Base-by-base conservation (phyloP, 345 rosid genomes). In the Acer yangbiense region DNA sequence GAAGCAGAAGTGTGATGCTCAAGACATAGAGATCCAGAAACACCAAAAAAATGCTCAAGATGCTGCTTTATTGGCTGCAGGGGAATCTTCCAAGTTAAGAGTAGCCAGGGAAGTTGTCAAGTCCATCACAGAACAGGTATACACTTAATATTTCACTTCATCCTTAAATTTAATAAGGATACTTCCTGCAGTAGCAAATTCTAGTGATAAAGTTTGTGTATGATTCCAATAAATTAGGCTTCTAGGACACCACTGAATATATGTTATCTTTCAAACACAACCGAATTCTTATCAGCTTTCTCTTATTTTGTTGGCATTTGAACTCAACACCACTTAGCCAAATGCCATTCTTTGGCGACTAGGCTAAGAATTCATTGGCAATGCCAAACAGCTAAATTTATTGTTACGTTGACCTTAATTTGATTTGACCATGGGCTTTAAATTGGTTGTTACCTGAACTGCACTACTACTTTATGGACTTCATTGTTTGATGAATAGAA, bases 1-100 rank as follows among this genome's bases (percentile, higher is more conserved):
- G 80, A 96, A 88, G 86, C 86, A 87, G 54, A 94, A 85, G 76
- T 88, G 86, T 75, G 91, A 94, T 72, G 76, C 69, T 68, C 97
- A 94, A 87, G 90, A 89, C 17, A 13, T n/a, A 27, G 93, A 91
- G 85, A 88, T 96, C 2, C 77, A 84, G 77, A 88, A 85, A 74
- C 80, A 91, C 68, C 83, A 81, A 55, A 80, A 61, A 78, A 78
- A 80, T 61, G 87, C 88, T 32, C 74, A 87, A 83, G 92, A 83
- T 55, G 84, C 92, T 82, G 81, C 90, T 74, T 75, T 73, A 14
- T 67, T 80, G 80, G 93, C 90, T 75, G 48, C 80, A 16, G 76
- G 78, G 43, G 90, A 91, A 81, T 82, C 91, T 72, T 90, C 93
- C 78, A 87, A 84, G 78, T 88, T 75, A 72, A 81, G 54, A 52